Evolutionary conservation across 23 red algal genomes (phyloP), one percentile per base, ranked within the genome.

Genomic region (Cyanidium caldarium): DNA sequence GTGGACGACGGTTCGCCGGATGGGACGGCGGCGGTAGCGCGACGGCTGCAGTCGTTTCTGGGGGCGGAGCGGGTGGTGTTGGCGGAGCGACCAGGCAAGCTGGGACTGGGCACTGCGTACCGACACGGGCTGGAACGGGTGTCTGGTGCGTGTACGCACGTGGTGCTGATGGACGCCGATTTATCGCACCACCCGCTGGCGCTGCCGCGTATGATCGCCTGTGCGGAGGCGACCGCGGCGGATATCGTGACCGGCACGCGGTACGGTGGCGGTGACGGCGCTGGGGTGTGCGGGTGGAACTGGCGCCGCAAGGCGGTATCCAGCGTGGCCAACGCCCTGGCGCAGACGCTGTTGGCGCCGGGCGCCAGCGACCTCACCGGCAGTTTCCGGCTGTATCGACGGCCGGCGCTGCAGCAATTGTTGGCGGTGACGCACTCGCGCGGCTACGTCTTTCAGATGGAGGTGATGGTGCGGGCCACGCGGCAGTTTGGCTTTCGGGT

Each of bases 391-490:
- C 46, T 96, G 39, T 96, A 96, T 43, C 74, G 40, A 45, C 68
- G 70, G 34, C 34, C 38, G 19, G 80, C 35, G 19, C 87, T 96
- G 44, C 67, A 88, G 19, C 35, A 38, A 28, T 68, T 96, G 17
- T 80, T 96, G 72, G 44, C 28, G 2, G 36, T 72, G 15, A 77
- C 85, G 37, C 68, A 70, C 37, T 73, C 78, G 13, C 72, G 40
- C 3, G 91, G 91, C 0, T 96, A 88, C 42, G 85, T 88, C 2
- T 96, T 96, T 57, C 91, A 96, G 44, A 87, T 96, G 91, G 91
- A 96, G 34, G 77, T 87, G 16, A 88, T 96, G 14, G 91, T 96
- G 33, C 70, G 84, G 2, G 91, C 91, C 58, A 69, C 41, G 37
- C 46, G 39, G 7, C 68, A 73, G 77, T 66, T 85, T 58, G 76